phyloP scores from a whole-genome alignment of 495 filamentous ascomycete genomes.

The Cercophora newfieldiana region DNA sequence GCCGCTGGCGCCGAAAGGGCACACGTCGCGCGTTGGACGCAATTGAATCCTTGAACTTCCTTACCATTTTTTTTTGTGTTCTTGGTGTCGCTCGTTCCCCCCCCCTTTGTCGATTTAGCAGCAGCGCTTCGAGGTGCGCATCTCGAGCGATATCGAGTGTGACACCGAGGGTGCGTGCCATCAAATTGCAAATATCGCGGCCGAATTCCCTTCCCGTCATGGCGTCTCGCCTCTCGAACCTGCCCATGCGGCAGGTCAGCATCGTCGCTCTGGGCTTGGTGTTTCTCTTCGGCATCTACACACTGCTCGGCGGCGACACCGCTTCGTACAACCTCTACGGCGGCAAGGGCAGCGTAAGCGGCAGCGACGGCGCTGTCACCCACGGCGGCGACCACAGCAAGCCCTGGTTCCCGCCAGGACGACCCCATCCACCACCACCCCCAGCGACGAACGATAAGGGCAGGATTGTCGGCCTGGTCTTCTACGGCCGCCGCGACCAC shows the following conservation, averaged over 20 bases:
- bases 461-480: neutral
- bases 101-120: neutral
- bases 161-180: neutral
- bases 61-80: neutral
- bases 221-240: neutral
- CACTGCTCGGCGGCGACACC: neutral
- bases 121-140: neutral
- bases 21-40: neutral
- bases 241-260: constrained; percentile 1
- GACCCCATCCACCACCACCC: neutral
- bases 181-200: neutral
- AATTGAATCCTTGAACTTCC: neutral
- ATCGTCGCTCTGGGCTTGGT: neutral
- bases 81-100: neutral
- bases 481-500: neutral
- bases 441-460: neutral
- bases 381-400: neutral
- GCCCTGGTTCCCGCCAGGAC: neutral
- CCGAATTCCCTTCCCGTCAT: neutral
- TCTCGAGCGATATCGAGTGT: neutral
- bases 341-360: neutral
- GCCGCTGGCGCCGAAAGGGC: too few species aligned
- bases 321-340: neutral
- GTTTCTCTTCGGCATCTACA: neutral
- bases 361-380: neutral